Base-by-base conservation (phyloP, 306 rosid species). In the Clitoria ternatea region DNA sequence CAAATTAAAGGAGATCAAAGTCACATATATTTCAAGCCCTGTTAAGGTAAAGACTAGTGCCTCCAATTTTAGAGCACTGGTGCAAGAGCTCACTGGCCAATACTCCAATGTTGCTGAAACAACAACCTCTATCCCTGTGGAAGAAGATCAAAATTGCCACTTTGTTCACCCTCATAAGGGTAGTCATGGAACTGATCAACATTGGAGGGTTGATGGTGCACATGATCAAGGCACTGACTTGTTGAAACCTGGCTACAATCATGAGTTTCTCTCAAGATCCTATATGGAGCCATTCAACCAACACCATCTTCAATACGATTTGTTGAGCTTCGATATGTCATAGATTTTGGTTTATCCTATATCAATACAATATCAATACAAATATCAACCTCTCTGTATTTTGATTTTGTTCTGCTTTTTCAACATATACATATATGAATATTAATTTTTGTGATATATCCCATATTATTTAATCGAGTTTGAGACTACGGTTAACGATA, bases 71-170 rank as follows among this genome's bases (percentile, higher is more conserved):
- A 81, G 97, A 72, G 89, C 96, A 7, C 88, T 92, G 17, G 97
- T 92, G 19, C 97, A 92, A 74, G 89, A 92, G 62, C 92, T 92
- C 70, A 92, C 97, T 2, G 97, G 97, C 2, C 78, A 60, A 79
- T 76, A 92, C 64, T 92, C 97, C 39, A 89, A 89, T 36, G 86
- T 88, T 12, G 91, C 83, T 24, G 81, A 89, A 24, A 42, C 62
- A n/a, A n/a, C n/a, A n/a, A n/a, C 39, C 5, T 75, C 71, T 71
- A 61, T 72, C 70, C 48, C 82, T 15, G 24, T 80, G 81, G 85
- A 87, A 57, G 65, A 59, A 2, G 72, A 61, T n/a, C n/a, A n/a
- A 19, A 43, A 71, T 52, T 13, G 9, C 2, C 64, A n/a, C n/a
- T n/a, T n/a, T n/a, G n/a, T n/a, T n/a, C n/a, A n/a, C n/a, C n/a